phyloP scores from a whole-genome alignment of 148 eudicot genomes.

The Nepenthes gracilis region DNA sequence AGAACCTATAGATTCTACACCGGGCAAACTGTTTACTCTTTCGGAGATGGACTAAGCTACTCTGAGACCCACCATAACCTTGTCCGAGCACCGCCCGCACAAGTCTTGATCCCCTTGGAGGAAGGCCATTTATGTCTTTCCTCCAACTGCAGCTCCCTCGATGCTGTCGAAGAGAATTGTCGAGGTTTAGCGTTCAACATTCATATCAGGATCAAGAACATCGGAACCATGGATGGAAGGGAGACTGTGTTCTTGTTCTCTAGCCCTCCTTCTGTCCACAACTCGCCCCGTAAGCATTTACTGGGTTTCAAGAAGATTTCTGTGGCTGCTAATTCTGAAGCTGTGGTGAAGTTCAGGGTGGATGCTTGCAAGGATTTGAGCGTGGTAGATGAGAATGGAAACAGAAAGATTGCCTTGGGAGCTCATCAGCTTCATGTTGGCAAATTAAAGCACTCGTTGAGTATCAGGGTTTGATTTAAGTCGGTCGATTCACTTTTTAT shows the following conservation, averaged over 20 bases:
- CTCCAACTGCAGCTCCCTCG: conserved; percentile 49
- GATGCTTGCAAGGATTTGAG: conserved; percentile 87
- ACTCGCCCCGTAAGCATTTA: conserved; percentile 68
- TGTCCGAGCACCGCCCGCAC: conserved; percentile 37
- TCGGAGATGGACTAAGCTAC: conserved; percentile 72
- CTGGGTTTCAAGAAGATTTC: conserved; percentile 60
- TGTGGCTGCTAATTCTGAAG: conserved; percentile 42
- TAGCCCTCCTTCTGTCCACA: conserved; percentile 51
- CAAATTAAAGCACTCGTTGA: conserved; percentile 43
- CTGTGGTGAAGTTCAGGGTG: conserved; percentile 39
- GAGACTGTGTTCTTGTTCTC: conserved; percentile 63
- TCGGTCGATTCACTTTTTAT: not conserved
- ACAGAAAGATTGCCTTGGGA: conserved; percentile 56
- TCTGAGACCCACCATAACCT: conserved; percentile 36
- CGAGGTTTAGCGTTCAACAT: conserved; percentile 34
- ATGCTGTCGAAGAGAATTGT: conserved; percentile 40
- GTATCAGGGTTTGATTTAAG: conserved; percentile 22
- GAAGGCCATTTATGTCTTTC: conserved; percentile 46
- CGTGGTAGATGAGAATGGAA: conserved; percentile 60
- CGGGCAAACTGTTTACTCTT: conserved; percentile 47
- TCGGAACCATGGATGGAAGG: conserved; percentile 42
- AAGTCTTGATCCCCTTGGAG: conserved; percentile 38
- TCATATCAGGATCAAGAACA: conserved; percentile 47
- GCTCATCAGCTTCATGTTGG: conserved; percentile 68
- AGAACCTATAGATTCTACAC: conserved; percentile 68